Evolutionary conservation across 805 yeast genomes (phyloP).

Genomic region (Candida yuanshanica): DNA sequence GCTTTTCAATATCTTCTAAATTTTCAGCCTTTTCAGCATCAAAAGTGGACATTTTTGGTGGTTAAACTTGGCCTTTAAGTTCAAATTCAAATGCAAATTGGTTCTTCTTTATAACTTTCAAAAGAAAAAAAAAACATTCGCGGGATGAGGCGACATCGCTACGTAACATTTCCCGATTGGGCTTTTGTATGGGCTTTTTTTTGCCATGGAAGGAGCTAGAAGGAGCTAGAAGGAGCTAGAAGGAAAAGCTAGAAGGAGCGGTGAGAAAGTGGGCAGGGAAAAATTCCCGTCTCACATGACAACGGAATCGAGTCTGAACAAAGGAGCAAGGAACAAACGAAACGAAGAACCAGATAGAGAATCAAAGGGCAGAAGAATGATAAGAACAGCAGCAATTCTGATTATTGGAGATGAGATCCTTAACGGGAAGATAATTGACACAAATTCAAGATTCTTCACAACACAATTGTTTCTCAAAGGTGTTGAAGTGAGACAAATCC

Average conservation of each 20-base stretch:
- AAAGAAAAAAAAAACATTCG: background rate
- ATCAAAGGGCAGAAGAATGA: background rate
- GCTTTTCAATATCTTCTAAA: slow-evolving; percentile 92
- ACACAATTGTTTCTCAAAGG: slow-evolving; percentile 63
- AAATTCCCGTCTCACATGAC: no score
- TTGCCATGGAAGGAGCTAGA: background rate
- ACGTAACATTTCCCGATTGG: background rate
- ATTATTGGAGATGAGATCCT: slow-evolving; percentile 83
- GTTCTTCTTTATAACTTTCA: background rate
- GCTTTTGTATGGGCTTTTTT: background rate
- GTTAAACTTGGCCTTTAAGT: background rate
- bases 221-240: background rate
- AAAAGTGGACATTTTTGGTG: slow-evolving; percentile 30
- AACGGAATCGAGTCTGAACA: no score
- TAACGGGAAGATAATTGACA: slow-evolving; percentile 77
- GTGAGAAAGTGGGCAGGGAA: no score
- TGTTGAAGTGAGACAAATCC: slow-evolving; percentile 57
- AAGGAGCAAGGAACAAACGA: background rate
- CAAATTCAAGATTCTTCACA: slow-evolving; percentile 72
- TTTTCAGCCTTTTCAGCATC: slow-evolving; percentile 91
- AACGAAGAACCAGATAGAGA: background rate
- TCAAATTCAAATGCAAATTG: background rate
- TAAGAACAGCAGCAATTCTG: slow-evolving; percentile 11
- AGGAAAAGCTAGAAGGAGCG: no score
- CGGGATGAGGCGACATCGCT: background rate